Evolutionary conservation across 176 grass and related monocot species (phyloP).

Genomic region (Cenchrus americanus): DNA sequence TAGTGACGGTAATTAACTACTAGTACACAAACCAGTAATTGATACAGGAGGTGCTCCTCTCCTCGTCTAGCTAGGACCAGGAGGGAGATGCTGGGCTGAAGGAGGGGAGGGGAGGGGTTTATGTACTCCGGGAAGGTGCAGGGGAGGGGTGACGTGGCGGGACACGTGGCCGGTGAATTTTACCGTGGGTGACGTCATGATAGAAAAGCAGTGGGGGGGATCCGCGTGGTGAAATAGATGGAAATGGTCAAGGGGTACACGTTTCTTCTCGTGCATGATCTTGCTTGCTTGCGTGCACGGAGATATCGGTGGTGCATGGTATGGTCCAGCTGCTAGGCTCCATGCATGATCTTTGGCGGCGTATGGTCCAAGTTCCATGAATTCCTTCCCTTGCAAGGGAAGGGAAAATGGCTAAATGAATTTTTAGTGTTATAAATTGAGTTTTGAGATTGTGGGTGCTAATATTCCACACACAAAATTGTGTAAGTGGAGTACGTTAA

Average conservation of each 20-base stretch:
- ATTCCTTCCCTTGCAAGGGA: neutral
- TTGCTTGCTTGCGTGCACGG: neutral
- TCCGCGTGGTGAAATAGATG: neutral
- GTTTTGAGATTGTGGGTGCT: too few species aligned
- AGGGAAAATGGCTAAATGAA: too few species aligned
- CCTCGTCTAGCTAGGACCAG: neutral
- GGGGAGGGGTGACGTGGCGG: conserved; percentile 8
- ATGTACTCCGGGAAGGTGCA: neutral
- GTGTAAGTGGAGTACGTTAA: too few species aligned
- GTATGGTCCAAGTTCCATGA: neutral
- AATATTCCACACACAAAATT: too few species aligned
- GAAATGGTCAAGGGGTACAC: neutral
- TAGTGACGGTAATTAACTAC: neutral
- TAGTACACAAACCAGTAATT: neutral
- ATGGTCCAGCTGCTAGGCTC: neutral
- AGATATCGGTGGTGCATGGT: neutral
- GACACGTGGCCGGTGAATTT: conserved; percentile 7
- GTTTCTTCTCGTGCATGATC: too few species aligned
- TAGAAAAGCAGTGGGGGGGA: neutral
- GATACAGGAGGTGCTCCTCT: conserved; percentile 1
- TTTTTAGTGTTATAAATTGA: too few species aligned
- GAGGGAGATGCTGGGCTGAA: neutral
- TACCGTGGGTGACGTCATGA: neutral
- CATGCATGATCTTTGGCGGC: neutral
- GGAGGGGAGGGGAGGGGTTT: neutral